Percentiles rank a stretch among this genome's conserved stretches.
Conservation (phyloP, 305 asterid genomes). For the Solanum hybrid region DNA sequence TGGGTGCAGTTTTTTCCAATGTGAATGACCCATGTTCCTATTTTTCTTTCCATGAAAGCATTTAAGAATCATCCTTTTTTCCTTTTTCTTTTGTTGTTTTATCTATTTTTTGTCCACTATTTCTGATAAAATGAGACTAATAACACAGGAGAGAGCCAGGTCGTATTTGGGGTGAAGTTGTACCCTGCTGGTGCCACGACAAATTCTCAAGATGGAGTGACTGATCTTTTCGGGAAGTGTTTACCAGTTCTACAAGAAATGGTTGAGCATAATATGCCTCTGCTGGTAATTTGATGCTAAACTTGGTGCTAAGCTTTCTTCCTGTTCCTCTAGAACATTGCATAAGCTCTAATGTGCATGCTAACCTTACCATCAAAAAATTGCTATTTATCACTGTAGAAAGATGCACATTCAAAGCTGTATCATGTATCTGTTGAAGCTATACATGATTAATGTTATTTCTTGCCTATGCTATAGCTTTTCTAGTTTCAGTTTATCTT, state of each 20-base stretch:
- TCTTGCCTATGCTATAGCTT: background rate
- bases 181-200: slow-evolving; percentile 99
- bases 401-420: background rate
- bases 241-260: slow-evolving; percentile 87
- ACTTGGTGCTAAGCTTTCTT: slow-evolving; percentile 6
- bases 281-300: slow-evolving; percentile 41
- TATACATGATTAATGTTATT: background rate
- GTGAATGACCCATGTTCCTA: background rate
- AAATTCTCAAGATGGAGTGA: slow-evolving; percentile 93
- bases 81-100: background rate
- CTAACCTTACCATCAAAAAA: background rate
- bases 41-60: background rate
- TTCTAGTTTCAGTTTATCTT: background rate
- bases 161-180: slow-evolving; percentile 72
- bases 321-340: background rate
- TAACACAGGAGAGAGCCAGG: slow-evolving; percentile 65
- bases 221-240: slow-evolving; percentile 87
- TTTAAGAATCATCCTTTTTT: background rate
- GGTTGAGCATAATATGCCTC: slow-evolving; percentile 80
- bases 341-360: background rate
- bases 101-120: background rate
- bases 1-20: background rate
- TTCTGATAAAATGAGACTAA: slow-evolving; percentile 4
- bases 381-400: background rate
- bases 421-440: background rate